These are phyloP conservation scores for Calonectria naviculata DNA, from an alignment of 2,329 filamentous ascomycete species.

Conservation along the genomic window DNA sequence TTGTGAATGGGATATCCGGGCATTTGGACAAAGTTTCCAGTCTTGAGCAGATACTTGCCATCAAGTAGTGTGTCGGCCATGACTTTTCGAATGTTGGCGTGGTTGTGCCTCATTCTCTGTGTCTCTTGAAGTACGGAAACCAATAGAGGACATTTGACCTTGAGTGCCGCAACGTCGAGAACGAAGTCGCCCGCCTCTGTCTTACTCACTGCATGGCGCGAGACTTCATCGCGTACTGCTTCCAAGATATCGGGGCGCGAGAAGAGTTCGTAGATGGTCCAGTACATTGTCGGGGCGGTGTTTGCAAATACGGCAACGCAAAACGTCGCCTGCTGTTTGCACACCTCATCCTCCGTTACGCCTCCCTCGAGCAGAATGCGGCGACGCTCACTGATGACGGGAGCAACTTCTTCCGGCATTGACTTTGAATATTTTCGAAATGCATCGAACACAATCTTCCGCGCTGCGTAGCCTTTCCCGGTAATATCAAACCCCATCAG, in stretches of 20 bases:
- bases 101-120: constrained; percentile 23
- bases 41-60: constrained; percentile 48
- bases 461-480: constrained; percentile 25
- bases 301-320: constrained; percentile 29
- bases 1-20: constrained; percentile 45
- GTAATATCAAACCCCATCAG: constrained; percentile 24
- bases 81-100: constrained; percentile 38
- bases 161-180: constrained; percentile 24
- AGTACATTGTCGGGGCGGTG: constrained; percentile 27
- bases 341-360: constrained; percentile 23
- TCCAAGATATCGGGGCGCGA: constrained; percentile 22
- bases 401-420: constrained; percentile 23
- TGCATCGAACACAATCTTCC: constrained; percentile 30
- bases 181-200: constrained; percentile 6
- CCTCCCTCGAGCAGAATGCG: constrained; percentile 22
- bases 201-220: constrained; percentile 12
- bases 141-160: constrained; percentile 27
- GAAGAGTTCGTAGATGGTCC: constrained; percentile 32
- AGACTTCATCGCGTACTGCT: constrained; percentile 20
- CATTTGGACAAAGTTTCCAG: constrained; percentile 48
- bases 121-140: constrained; percentile 27
- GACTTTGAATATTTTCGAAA: constrained; percentile 27
- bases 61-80: constrained; percentile 48
- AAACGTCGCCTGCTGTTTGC: constrained; percentile 31
- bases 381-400: constrained; percentile 19